A percentile compares a stretch with the other conserved stretches of the same genome.
phyloP scores from a whole-genome alignment of 495 filamentous ascomycete species.

The Podospora pseudocomata region DNA sequence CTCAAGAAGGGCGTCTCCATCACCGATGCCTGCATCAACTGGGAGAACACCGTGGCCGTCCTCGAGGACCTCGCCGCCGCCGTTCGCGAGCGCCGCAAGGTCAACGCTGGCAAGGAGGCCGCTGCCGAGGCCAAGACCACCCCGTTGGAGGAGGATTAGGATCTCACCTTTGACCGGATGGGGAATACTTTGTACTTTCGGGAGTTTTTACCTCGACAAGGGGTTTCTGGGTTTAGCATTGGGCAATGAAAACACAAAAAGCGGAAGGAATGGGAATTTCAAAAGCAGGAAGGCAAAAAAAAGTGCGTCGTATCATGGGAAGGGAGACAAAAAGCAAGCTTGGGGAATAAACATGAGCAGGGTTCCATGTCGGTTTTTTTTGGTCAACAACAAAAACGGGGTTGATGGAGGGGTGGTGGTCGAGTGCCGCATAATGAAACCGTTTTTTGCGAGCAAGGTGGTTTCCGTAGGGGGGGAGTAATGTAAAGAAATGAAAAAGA shows the following conservation, averaged over 20 bases:
- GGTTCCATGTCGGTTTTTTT: neutral
- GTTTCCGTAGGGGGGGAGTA: neutral
- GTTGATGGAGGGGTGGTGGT: neutral
- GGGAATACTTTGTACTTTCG: neutral
- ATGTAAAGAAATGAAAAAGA: neutral
- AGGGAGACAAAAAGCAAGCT: slow-evolving; percentile 1
- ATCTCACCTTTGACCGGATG: neutral
- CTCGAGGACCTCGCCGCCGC: slow-evolving; percentile 84
- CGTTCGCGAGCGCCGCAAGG: slow-evolving; percentile 69
- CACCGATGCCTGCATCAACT: slow-evolving; percentile 96
- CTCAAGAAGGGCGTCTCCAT: slow-evolving; percentile 93
- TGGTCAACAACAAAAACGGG: neutral
- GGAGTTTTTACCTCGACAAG: slow-evolving; percentile 4
- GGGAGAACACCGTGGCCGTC: slow-evolving; percentile 80
- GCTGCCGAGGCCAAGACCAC: slow-evolving; percentile 32
- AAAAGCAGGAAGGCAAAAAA: neutral
- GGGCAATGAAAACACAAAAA: slow-evolving; percentile 1
- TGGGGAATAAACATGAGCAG: neutral
- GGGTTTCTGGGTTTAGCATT: neutral
- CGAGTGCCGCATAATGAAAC: neutral
- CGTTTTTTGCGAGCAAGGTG: neutral
- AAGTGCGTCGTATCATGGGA: neutral
- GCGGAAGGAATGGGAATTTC: neutral
- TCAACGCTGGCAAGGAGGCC: slow-evolving; percentile 30
- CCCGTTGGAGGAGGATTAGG: slow-evolving; percentile 44